Conservation (phyloP, 129 eudicot species). For the Escallonia herrerae region DNA sequence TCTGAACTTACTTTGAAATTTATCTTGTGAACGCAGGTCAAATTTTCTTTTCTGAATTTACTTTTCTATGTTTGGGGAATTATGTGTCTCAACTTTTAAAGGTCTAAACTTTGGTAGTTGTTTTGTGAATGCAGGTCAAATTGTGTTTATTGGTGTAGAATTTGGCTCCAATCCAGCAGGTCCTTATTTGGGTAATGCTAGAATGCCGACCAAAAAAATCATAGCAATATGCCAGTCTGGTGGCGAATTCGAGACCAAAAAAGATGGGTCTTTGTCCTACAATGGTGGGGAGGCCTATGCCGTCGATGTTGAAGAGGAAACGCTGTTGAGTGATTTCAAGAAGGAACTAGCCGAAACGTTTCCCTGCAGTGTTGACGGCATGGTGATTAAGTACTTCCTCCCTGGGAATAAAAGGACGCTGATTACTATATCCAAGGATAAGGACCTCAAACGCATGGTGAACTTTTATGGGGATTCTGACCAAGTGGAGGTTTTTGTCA, state of each 20-base stretch:
- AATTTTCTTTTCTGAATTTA: too few relatives aligned
- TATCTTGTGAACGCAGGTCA: too few relatives aligned
- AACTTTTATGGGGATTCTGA: constrained; percentile 53
- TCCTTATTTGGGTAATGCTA: too few relatives aligned
- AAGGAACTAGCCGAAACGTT: constrained; percentile 75
- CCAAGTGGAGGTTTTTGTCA: constrained; percentile 80
- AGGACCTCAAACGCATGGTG: constrained; percentile 87
- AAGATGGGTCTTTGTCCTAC: constrained; percentile 62
- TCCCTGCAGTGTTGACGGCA: constrained; percentile 38
- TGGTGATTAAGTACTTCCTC: constrained; percentile 80
- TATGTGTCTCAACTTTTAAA: not conserved
- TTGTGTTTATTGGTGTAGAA: not conserved
- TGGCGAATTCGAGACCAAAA: constrained; percentile 55
- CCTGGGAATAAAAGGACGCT: constrained; percentile 82
- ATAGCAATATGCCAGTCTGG: constrained; percentile 93
- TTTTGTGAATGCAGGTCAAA: constrained; percentile 5
- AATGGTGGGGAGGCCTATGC: constrained; percentile 91
- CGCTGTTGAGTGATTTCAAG: constrained; percentile 58
- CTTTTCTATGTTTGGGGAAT: too few relatives aligned
- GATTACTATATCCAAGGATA: constrained; percentile 75
- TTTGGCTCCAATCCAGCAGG: not conserved
- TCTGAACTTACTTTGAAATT: too few relatives aligned
- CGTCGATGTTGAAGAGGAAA: constrained; percentile 64
- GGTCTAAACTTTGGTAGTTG: not conserved
- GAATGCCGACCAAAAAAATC: constrained; percentile 65